Base-by-base conservation (phyloP, 2,329 filamentous ascomycete species). In the Fusarium cicatricum region DNA sequence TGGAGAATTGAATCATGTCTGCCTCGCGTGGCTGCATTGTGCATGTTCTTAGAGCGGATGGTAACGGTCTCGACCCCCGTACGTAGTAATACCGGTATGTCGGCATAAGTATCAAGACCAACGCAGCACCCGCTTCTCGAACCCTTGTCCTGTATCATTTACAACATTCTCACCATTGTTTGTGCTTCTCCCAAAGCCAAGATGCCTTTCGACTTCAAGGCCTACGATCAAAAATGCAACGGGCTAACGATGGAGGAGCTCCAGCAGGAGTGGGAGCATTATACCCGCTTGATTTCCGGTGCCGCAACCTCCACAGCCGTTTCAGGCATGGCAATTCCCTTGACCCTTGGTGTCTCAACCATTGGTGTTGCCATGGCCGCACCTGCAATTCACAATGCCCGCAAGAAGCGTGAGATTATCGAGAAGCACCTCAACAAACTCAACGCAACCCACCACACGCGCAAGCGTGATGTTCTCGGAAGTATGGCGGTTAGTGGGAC, bases 241-340 rank as follows among this genome's bases (percentile, higher is more conserved):
- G 69, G 58, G 12, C 65, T 78, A 21, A 71, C 69, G 2, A 64
- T 71, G 3, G 73, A 76, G 28, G 71, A 75, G 28, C 71, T 78
- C 11, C 75, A 77, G 38, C 65, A 69, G 15, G 75, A 77, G 58
- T 78, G 76, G 76, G 70, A 78, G 49, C 76, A 78, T 59, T 78
- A 78, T 39, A 77, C 76, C 5, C 72, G 77, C 14, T 71, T 76
- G 3, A 71, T 78, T 8, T 70, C 76, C 0, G 72, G 75, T 11
- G 75, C 74, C 31, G 74, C 76, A 5, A 78, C 76, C 0, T 75
- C 70, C 5, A 77, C 74, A n/a, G 73, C 74, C 0, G 70, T 77
- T 4, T 75, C 73, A 3, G 73, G 76, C 0, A 51, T 75, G 3
- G 75, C 77, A 12, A 65, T 77, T 1, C 76, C 75, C 6, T 50